Conservation (phyloP, 345 rosid species). For the Salix dunnii region DNA sequence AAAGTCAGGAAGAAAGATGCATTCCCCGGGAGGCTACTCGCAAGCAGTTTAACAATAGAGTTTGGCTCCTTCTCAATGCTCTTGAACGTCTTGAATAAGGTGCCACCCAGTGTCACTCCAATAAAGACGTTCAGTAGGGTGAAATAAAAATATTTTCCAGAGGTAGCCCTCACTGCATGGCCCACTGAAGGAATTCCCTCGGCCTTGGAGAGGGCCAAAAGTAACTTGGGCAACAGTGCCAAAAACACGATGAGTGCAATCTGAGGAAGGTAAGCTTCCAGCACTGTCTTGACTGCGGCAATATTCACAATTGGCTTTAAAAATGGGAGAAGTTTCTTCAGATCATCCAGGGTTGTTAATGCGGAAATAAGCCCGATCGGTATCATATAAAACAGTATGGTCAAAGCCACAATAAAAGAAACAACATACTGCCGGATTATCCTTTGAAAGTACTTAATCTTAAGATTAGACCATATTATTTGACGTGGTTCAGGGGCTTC, state of each 20-base stretch:
- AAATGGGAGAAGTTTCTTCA: conserved; percentile 67
- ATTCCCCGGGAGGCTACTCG: conserved; percentile 62
- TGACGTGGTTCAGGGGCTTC: conserved; percentile 76
- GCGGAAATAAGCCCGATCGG: conserved; percentile 73
- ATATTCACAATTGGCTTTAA: conserved; percentile 50
- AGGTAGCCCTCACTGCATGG: conserved; percentile 69
- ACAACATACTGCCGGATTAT: conserved; percentile 47
- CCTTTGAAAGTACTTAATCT: conserved; percentile 53
- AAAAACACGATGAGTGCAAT: conserved; percentile 66
- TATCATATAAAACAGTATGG: conserved; percentile 70
- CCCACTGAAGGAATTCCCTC: conserved; percentile 80
- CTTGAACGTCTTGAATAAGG: conserved; percentile 56
- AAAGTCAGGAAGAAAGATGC: conserved; percentile 92
- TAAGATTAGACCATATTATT: conserved; percentile 63
- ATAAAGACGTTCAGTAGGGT: conserved; percentile 75
- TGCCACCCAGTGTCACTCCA: conserved; percentile 76
- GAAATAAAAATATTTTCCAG: conserved; percentile 89
- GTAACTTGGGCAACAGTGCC: conserved; percentile 67
- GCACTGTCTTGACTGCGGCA: conserved; percentile 41
- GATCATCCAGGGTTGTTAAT: conserved; percentile 64
- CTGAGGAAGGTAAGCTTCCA: conserved; percentile 92
- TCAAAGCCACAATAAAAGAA: conserved; percentile 56
- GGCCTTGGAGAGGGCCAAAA: conserved; percentile 68
- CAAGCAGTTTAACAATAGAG: conserved; percentile 36
- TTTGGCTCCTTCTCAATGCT: conserved; percentile 41